Evolutionary conservation across 169 alveolate genomes (phyloP).

Genomic region (Cystoisospora suis): DNA sequence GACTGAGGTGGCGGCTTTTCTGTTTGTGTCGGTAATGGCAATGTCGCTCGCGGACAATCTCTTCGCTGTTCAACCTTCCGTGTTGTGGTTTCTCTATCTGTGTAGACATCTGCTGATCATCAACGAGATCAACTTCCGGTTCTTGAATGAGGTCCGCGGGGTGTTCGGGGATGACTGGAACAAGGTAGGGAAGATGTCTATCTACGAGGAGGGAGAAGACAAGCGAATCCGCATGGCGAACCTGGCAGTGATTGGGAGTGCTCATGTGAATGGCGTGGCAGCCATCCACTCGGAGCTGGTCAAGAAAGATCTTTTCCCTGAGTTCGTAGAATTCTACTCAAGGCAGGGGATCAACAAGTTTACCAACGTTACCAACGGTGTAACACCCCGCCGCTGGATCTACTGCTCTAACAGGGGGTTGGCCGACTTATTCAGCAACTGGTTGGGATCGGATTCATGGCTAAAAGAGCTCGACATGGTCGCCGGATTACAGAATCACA

Average conservation of each 20-base stretch:
- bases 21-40: too few relatives aligned
- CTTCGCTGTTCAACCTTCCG: too few relatives aligned
- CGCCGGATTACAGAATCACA: constrained; percentile 75
- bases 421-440: constrained; percentile 85
- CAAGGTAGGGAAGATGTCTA: constrained; percentile 80
- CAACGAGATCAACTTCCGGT: constrained; percentile 87
- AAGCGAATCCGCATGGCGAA: constrained; percentile 94
- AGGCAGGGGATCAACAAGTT: constrained; percentile 78
- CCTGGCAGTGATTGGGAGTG: constrained; percentile 87
- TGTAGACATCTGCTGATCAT: constrained; percentile 86
- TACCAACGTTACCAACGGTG: constrained; percentile 94
- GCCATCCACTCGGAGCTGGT: constrained; percentile 90
- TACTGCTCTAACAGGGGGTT: constrained; percentile 90
- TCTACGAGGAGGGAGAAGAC: constrained; percentile 88
- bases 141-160: constrained; percentile 83
- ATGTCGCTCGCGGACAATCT: too few relatives aligned
- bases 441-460: constrained; percentile 89
- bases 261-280: constrained; percentile 95
- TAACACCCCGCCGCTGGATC: constrained; percentile 95
- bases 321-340: constrained; percentile 83
- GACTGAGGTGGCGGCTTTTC: too few relatives aligned
- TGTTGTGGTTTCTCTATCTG: too few relatives aligned
- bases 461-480: constrained; percentile 81
- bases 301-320: constrained; percentile 84
- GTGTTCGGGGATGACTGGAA: constrained; percentile 73